phyloP scores from a whole-genome alignment of 2,329 filamentous ascomycete species.

The Lasiodiplodia sp. region DNA sequence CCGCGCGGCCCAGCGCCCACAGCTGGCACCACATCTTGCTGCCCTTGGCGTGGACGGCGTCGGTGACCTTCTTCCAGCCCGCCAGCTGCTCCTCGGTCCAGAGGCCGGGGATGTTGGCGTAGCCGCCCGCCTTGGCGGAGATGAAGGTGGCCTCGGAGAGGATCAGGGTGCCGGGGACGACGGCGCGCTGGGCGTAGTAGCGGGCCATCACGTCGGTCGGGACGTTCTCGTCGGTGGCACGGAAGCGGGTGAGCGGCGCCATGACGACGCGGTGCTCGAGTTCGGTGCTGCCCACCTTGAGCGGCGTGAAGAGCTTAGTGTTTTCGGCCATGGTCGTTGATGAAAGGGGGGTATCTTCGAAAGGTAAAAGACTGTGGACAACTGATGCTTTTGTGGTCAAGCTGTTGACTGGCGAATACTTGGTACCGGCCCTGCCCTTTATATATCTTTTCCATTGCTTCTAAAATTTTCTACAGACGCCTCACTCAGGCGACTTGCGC shows the following conservation, averaged over 20 bases:
- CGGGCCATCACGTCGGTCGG: slow-evolving; percentile 49
- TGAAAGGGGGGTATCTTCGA: background rate
- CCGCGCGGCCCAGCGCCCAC: slow-evolving; percentile 66
- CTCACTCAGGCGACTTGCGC: background rate
- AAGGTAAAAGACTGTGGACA: background rate
- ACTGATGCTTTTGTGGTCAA: background rate
- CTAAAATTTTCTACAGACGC: background rate
- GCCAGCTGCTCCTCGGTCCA: slow-evolving; percentile 58
- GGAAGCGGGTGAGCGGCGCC: slow-evolving; percentile 48
- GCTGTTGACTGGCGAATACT: background rate
- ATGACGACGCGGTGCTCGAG: slow-evolving; percentile 41
- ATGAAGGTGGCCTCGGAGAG: slow-evolving; percentile 47
- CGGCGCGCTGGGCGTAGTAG: slow-evolving; percentile 43
- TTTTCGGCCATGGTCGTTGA: slow-evolving; percentile 26
- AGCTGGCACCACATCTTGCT: slow-evolving; percentile 69
- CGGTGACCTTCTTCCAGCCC: slow-evolving; percentile 67
- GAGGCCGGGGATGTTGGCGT: slow-evolving; percentile 40
- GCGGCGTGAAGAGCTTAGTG: slow-evolving; percentile 38
- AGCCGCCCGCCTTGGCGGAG: slow-evolving; percentile 39
- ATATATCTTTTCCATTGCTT: background rate
- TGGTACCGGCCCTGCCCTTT: background rate
- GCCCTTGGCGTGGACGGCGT: slow-evolving; percentile 69
- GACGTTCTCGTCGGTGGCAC: slow-evolving; percentile 56
- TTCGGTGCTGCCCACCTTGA: slow-evolving; percentile 37
- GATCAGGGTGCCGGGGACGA: slow-evolving; percentile 41